phyloP scores from a whole-genome alignment of 305 asterid genomes.

The Lippia alba region DNA sequence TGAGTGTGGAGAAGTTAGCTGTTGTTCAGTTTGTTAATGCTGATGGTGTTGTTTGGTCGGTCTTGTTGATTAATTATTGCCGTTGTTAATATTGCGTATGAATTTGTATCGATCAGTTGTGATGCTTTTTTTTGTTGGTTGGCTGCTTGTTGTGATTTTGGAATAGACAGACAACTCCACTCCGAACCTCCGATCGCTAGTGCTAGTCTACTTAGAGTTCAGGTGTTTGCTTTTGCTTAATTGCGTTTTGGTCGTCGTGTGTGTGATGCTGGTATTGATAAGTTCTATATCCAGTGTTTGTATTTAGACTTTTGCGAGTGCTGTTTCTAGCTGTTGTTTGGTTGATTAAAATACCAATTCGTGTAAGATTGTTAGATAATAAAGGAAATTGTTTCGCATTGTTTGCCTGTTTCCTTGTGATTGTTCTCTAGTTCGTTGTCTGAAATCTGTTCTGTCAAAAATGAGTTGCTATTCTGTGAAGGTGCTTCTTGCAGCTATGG shows the following conservation, averaged over 20 bases:
- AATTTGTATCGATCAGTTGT: conserved; percentile 47
- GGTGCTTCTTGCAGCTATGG: conserved; percentile 12
- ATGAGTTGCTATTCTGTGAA: conserved; percentile 2
- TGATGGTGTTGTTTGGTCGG: conserved; percentile 44
- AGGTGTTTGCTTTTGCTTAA: conserved; percentile 42
- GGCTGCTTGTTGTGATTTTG: conserved; percentile 45
- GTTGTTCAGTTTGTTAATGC: conserved; percentile 29
- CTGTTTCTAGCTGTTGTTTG: conserved; percentile 54
- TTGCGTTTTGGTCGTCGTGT: conserved; percentile 46
- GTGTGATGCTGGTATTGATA: conserved; percentile 52
- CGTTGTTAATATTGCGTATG: conserved; percentile 44
- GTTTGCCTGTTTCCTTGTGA: conserved; percentile 21
- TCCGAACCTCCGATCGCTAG: no score
- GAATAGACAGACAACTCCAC: conserved; percentile 46
- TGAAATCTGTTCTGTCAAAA: conserved; percentile 13
- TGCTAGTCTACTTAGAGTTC: conserved; percentile 43
- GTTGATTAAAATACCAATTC: conserved; percentile 47
- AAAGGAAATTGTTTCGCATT: conserved; percentile 48
- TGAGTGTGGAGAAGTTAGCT: conserved; percentile 42
- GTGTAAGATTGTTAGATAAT: conserved; percentile 61
- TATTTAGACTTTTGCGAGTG: conserved; percentile 51
- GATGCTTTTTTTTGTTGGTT: conserved; percentile 41
- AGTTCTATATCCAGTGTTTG: conserved; percentile 49
- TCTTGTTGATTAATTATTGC: conserved; percentile 43
- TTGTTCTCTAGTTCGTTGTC: conserved; percentile 10